A percentile compares a stretch with the other conserved stretches of the same genome.
These are phyloP conservation scores for Laburnicola sp. DNA, from an alignment of 2,329 filamentous ascomycete genomes.

Conservation along the genomic window DNA sequence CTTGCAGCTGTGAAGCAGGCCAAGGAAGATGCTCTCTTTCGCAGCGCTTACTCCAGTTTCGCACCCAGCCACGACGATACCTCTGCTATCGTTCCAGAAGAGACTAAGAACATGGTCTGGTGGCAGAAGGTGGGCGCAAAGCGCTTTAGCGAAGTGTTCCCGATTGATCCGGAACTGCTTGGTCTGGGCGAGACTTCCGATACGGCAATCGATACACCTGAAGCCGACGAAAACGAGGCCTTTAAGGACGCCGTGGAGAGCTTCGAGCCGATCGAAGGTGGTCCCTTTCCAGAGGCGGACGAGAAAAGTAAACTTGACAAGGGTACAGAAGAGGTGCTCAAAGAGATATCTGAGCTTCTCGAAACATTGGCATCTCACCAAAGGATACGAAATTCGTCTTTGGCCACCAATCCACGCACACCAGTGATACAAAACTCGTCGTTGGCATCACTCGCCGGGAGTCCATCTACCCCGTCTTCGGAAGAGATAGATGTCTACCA, in stretches of 20 bases:
- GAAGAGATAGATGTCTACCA: constrained; percentile 67
- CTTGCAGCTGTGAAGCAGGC: constrained; percentile 55
- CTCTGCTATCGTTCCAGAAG: constrained; percentile 68
- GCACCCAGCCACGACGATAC: constrained; percentile 76
- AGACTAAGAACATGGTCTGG: constrained; percentile 70
- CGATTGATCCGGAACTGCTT: constrained; percentile 52
- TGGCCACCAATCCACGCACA: constrained; percentile 67
- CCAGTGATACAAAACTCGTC: constrained; percentile 69
- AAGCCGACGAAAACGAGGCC: constrained; percentile 37
- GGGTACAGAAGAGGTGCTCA: constrained; percentile 69
- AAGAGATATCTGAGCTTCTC: constrained; percentile 74
- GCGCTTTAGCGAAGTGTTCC: constrained; percentile 66
- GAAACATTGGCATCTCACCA: constrained; percentile 78
- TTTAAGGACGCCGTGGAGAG: constrained; percentile 46
- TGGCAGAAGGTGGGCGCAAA: constrained; percentile 73
- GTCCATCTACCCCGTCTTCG: constrained; percentile 65
- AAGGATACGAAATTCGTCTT: constrained; percentile 72
- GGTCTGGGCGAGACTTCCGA: constrained; percentile 44
- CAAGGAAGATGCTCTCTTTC: constrained; percentile 74
- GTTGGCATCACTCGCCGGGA: constrained; percentile 58
- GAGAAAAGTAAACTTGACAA: constrained; percentile 56
- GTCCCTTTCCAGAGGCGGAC: constrained; percentile 23
- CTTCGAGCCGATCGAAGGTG: constrained; percentile 37
- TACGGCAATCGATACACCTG: constrained; percentile 41
- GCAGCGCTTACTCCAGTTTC: constrained; percentile 78